phyloP scores from a whole-genome alignment of 2,329 filamentous ascomycete species.

The Fusarium xyrophilum region DNA sequence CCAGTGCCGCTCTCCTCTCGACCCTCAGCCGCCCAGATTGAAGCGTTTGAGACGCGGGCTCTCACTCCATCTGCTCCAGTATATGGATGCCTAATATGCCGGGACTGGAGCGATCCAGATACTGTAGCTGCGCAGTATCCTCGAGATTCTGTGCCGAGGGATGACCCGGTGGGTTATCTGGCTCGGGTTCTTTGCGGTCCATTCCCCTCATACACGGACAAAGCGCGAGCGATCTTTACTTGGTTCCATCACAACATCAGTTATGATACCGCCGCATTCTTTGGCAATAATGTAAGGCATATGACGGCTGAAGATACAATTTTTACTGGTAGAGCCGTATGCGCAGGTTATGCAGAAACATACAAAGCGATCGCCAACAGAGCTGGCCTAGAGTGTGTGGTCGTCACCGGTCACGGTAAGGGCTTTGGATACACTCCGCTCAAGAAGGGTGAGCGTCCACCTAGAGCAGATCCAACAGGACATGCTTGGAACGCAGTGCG shows the following conservation, averaged over 20 bases:
- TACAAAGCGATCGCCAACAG: slow-evolving; percentile 80
- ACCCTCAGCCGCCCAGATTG: slow-evolving; percentile 59
- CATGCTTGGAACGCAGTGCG: slow-evolving; percentile 95
- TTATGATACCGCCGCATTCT: slow-evolving; percentile 84
- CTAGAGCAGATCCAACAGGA: slow-evolving; percentile 65
- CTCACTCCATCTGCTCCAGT: slow-evolving; percentile 37
- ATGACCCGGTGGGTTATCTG: slow-evolving; percentile 73
- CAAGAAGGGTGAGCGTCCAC: slow-evolving; percentile 68
- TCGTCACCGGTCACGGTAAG: slow-evolving; percentile 83
- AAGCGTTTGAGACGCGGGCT: slow-evolving; percentile 50
- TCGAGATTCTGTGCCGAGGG: slow-evolving; percentile 69
- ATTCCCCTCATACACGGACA: slow-evolving; percentile 85
- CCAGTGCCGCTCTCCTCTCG: slow-evolving; percentile 61
- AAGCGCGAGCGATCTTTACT: slow-evolving; percentile 89
- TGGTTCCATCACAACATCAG: slow-evolving; percentile 95
- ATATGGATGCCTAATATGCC: slow-evolving; percentile 75
- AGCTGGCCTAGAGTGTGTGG: slow-evolving; percentile 78
- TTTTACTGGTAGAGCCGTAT: slow-evolving; percentile 81
- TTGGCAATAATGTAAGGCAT: slow-evolving; percentile 70
- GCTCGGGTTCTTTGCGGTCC: slow-evolving; percentile 78
- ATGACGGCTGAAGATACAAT: slow-evolving; percentile 77
- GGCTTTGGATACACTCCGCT: slow-evolving; percentile 76
- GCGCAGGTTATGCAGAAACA: slow-evolving; percentile 86
- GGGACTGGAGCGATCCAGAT: slow-evolving; percentile 87
- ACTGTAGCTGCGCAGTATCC: slow-evolving; percentile 79